A percentile compares a stretch with the other conserved stretches of the same genome.
These are phyloP conservation scores for Aureobasidium sp. DNA, from an alignment of 2,329 filamentous ascomycete species.

Conservation along the genomic window DNA sequence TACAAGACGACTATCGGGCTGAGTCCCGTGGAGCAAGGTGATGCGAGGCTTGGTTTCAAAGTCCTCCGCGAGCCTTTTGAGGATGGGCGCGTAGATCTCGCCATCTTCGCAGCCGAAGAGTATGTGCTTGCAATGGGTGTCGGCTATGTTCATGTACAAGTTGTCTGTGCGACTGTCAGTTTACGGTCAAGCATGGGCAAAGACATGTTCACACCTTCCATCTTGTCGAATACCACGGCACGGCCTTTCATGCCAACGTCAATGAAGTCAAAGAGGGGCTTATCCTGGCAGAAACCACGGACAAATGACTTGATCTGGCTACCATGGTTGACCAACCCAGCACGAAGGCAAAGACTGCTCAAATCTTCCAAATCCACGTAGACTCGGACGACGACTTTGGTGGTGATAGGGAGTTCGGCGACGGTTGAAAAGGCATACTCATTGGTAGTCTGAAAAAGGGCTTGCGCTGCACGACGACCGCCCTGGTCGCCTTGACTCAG, in stretches of 20 bases:
- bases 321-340: conserved; percentile 41
- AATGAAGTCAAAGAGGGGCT: conserved; percentile 50
- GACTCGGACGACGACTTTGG: conserved; percentile 39
- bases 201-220: conserved; percentile 34
- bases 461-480: conserved; percentile 45
- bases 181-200: background rate
- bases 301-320: conserved; percentile 47
- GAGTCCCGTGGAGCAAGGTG: conserved; percentile 47
- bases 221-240: conserved; percentile 32
- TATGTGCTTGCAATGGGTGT: conserved; percentile 53
- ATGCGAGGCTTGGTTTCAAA: conserved; percentile 38
- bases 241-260: conserved; percentile 34
- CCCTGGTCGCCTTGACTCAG: conserved; percentile 37
- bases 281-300: conserved; percentile 49
- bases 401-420: conserved; percentile 30
- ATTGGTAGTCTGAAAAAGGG: conserved; percentile 43
- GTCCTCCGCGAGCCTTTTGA: conserved; percentile 43
- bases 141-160: conserved; percentile 47
- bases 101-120: conserved; percentile 52
- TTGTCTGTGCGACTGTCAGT: conserved; percentile 32
- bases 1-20: conserved; percentile 46
- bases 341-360: conserved; percentile 35
- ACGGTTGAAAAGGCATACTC: conserved; percentile 28
- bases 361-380: conserved; percentile 38
- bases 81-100: conserved; percentile 43